Percentiles rank a stretch among this genome's conserved stretches.
phyloP scores from a whole-genome alignment of 208 protist genomes.

The Trypanosoma theileri region DNA sequence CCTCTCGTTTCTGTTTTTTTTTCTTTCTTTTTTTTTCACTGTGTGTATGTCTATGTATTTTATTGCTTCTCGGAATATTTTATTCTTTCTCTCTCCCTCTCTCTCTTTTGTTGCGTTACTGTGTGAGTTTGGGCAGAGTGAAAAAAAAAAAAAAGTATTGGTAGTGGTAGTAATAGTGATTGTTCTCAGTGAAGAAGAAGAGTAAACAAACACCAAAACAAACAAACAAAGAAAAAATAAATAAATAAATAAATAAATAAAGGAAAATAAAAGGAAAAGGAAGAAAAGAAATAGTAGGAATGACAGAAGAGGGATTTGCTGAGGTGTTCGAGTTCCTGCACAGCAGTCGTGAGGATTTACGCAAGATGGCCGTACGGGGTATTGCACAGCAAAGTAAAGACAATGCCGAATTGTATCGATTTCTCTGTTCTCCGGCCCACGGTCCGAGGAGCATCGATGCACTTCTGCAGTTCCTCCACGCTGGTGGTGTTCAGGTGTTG shows the following conservation, averaged over 20 bases:
- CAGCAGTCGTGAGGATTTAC: constrained; percentile 77
- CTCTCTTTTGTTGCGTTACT: too few relatives aligned
- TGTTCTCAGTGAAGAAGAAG: too few relatives aligned
- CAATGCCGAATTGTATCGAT: constrained; percentile 50
- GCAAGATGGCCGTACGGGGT: constrained; percentile 77
- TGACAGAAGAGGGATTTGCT: constrained; percentile 38
- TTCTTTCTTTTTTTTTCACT: constrained; percentile 9
- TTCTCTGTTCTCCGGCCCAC: constrained; percentile 41
- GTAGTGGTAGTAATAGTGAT: not conserved
- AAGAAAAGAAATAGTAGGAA: too few relatives aligned
- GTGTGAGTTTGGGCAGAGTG: too few relatives aligned
- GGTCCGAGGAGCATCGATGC: constrained; percentile 47
- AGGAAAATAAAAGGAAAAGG: too few relatives aligned
- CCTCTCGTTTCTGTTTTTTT: constrained; percentile 8
- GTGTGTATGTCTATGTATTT: not conserved
- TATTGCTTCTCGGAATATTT: not conserved
- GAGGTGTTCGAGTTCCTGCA: constrained; percentile 72
- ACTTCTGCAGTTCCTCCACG: constrained; percentile 66
- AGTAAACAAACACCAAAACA: too few relatives aligned
- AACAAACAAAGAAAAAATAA: too few relatives aligned
- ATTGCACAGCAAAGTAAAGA: constrained; percentile 81
- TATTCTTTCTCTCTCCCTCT: not conserved
- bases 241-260: too few relatives aligned
- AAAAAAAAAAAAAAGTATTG: too few relatives aligned
- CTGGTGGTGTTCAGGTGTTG: constrained; percentile 39